A percentile compares a stretch with the other conserved stretches of the same genome.
These are phyloP conservation scores for Magnaporthiopsis rhizophila DNA, from an alignment of 2,329 filamentous ascomycete species.

Conservation along the genomic window DNA sequence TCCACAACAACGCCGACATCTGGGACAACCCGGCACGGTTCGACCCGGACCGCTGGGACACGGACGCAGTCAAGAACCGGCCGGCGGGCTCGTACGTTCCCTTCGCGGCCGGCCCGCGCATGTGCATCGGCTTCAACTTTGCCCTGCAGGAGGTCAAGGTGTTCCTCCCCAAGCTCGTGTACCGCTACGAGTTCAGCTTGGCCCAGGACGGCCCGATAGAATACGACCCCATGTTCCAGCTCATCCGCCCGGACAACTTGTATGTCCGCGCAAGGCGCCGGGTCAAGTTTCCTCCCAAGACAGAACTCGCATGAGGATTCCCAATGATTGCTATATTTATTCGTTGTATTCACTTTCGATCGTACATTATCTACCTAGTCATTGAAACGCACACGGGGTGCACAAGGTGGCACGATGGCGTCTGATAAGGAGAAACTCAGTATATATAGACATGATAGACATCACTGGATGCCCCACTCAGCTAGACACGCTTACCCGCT, in stretches of 20 bases:
- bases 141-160: conserved; percentile 54
- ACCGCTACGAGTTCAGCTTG: conserved; percentile 46
- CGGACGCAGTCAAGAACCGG: conserved; percentile 41
- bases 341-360: not conserved
- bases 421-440: not conserved
- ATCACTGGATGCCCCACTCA: not conserved
- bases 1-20: conserved; percentile 43
- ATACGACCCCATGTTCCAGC: conserved; percentile 52
- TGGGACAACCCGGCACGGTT: conserved; percentile 53
- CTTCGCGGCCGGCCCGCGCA: conserved; percentile 47
- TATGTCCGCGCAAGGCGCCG: conserved; percentile 42
- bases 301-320: not conserved
- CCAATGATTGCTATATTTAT: not conserved
- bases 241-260: conserved; percentile 47
- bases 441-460: not conserved
- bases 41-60: conserved; percentile 52
- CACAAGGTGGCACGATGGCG: not conserved
- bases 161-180: conserved; percentile 49
- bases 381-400: not conserved
- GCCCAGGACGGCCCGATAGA: conserved; percentile 43
- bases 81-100: conserved; percentile 47
- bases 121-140: conserved; percentile 59
- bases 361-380: not conserved
- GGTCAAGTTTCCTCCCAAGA: conserved; percentile 34
- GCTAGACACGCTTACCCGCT: not conserved